These are phyloP conservation scores for Allium fistulosum DNA, from an alignment of 106 monocot genomes.

Conservation along the genomic window DNA sequence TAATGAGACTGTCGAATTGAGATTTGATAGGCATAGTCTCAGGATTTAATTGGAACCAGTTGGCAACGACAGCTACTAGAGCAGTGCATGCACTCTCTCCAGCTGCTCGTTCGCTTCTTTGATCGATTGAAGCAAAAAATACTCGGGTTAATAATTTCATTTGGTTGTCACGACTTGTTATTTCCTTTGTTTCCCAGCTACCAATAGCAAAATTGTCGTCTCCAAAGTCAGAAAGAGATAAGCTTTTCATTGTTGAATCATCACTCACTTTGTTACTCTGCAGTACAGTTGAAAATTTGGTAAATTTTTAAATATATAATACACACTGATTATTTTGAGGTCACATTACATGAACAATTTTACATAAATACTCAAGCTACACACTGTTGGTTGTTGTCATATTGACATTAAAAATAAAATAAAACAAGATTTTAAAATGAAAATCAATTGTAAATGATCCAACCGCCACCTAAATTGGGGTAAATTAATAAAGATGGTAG, in stretches of 20 bases:
- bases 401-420: too few relatives aligned
- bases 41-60: conserved; percentile 69
- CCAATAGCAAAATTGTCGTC: conserved; percentile 81
- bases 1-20: conserved; percentile 86
- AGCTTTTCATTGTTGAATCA: not conserved
- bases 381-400: too few relatives aligned
- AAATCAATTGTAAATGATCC: too few relatives aligned
- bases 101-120: conserved; percentile 75
- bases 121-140: conserved; percentile 94
- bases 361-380: too few relatives aligned
- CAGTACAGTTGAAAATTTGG: not conserved
- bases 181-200: conserved; percentile 65
- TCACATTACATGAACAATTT: too few relatives aligned
- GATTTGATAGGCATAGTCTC: conserved; percentile 65
- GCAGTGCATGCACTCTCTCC: conserved; percentile 94
- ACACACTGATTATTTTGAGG: too few relatives aligned
- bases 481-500: too few relatives aligned
- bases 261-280: not conserved
- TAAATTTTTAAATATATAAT: not conserved
- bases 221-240: conserved; percentile 60
- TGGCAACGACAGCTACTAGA: conserved; percentile 78
- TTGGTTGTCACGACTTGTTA: conserved; percentile 60
- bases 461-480: too few relatives aligned
- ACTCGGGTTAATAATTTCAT: conserved; percentile 62
- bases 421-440: too few relatives aligned